Conservation (phyloP, 2,329 filamentous ascomycete species). For the Fusarium nurragi region DNA sequence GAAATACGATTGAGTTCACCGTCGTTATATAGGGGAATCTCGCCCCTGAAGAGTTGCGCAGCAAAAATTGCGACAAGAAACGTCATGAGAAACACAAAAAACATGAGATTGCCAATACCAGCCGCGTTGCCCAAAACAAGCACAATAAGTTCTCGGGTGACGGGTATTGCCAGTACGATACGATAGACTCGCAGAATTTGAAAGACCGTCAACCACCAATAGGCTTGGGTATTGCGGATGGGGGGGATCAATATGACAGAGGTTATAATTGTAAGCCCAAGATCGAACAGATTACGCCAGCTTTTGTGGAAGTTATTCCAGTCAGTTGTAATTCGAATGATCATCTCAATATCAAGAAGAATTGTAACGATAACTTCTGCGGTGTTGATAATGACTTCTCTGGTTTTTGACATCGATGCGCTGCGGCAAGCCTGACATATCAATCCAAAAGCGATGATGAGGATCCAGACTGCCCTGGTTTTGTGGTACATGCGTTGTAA, state of each 20-base stretch:
- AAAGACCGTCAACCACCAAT: slow-evolving; percentile 91
- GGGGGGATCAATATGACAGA: slow-evolving; percentile 85
- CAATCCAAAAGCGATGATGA: slow-evolving; percentile 82
- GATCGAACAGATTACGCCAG: slow-evolving; percentile 80
- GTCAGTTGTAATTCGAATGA: slow-evolving; percentile 78
- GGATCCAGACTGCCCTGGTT: slow-evolving; percentile 79
- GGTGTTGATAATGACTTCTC: slow-evolving; percentile 71
- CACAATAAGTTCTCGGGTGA: slow-evolving; percentile 86
- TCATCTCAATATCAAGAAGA: slow-evolving; percentile 82
- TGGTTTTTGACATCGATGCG: slow-evolving; percentile 72
- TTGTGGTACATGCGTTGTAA: slow-evolving; percentile 80
- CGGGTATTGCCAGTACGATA: slow-evolving; percentile 85
- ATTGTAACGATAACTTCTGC: slow-evolving; percentile 82
- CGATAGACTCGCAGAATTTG: slow-evolving; percentile 94
- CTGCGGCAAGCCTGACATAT: slow-evolving; percentile 81
- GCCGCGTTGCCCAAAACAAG: slow-evolving; percentile 90
- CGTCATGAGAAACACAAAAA: slow-evolving; percentile 96
- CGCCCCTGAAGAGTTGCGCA: slow-evolving; percentile 88
- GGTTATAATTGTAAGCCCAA: slow-evolving; percentile 82
- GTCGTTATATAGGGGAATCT: slow-evolving; percentile 73
- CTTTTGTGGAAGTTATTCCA: slow-evolving; percentile 83
- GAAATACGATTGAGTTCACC: slow-evolving; percentile 74
- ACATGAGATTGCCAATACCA: slow-evolving; percentile 92
- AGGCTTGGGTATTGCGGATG: slow-evolving; percentile 78
- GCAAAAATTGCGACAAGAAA: slow-evolving; percentile 95